phyloP scores from a whole-genome alignment of 2,329 filamentous ascomycete species.

The Trichoderma cornu-damae region DNA sequence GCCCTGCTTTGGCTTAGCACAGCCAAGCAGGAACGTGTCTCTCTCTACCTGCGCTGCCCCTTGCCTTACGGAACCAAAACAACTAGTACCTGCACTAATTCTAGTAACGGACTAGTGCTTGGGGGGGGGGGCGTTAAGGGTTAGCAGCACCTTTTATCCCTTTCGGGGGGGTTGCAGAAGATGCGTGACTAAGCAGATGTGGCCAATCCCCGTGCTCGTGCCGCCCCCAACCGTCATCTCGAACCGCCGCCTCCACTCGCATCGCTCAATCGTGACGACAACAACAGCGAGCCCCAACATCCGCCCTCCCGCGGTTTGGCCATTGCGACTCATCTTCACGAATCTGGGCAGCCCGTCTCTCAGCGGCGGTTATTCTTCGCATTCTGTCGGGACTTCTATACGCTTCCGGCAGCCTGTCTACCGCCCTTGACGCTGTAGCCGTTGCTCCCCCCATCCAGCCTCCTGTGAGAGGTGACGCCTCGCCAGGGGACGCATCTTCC shows the following conservation, averaged over 20 bases:
- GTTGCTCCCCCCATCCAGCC: background rate
- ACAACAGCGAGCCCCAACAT: conserved; percentile 1
- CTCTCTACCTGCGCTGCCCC: background rate
- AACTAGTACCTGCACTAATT: conserved; percentile 2
- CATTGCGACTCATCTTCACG: background rate
- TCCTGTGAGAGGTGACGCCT: conserved; percentile 9
- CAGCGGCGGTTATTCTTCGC: background rate
- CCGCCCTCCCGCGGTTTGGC: background rate
- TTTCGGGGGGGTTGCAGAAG: too few relatives aligned
- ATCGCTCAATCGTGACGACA: conserved; percentile 14
- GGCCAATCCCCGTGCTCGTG: background rate
- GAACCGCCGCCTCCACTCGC: background rate
- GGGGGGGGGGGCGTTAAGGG: background rate
- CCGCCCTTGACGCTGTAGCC: background rate
- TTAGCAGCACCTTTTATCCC: background rate
- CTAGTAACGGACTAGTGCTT: too few relatives aligned
- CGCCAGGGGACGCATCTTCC: conserved; percentile 6
- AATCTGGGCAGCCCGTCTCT: background rate
- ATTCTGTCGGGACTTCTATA: background rate
- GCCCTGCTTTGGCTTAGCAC: background rate
- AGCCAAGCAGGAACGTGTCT: background rate
- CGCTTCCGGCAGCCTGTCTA: background rate
- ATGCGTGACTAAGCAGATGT: conserved; percentile 4
- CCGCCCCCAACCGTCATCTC: background rate
- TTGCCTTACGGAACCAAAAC: background rate